phyloP scores from a whole-genome alignment of 257 asterid genomes.

The Verbascum thapsus region DNA sequence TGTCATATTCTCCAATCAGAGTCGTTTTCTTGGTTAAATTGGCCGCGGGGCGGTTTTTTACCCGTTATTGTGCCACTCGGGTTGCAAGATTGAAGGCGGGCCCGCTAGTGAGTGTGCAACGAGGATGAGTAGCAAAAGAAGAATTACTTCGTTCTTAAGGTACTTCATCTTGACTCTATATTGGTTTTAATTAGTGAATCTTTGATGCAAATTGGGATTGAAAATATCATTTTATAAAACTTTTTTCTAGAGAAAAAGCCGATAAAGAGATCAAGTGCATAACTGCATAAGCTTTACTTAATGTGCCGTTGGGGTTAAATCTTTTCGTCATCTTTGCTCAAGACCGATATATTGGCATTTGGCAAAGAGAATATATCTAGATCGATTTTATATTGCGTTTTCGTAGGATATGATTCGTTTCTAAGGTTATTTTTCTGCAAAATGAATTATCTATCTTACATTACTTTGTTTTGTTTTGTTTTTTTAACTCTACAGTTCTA shows the following conservation, averaged over 20 bases:
- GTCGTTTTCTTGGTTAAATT: conserved; percentile 33
- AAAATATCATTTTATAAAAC: conserved; percentile 12
- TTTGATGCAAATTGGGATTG: conserved; percentile 12
- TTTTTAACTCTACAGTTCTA: no score
- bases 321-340: neutral
- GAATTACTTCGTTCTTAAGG: conserved; percentile 1
- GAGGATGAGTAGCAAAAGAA: no score
- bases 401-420: no score
- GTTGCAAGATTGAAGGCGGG: conserved; percentile 31
- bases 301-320: conserved; percentile 2
- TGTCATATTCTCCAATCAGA: no score
- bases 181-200: neutral
- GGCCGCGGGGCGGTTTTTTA: conserved; percentile 39
- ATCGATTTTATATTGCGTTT: no score
- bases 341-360: no score
- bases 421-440: no score
- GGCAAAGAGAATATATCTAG: no score
- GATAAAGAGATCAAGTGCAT: conserved; percentile 19
- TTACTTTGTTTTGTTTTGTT: no score
- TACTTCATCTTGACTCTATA: conserved; percentile 9
- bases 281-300: neutral
- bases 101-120: no score
- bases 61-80: conserved; percentile 43
- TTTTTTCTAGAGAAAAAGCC: conserved; percentile 1
- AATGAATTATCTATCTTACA: no score